phyloP scores from a whole-genome alignment of 371 early-diverging fungal genomes.

The Dichotomocladium elegans region DNA sequence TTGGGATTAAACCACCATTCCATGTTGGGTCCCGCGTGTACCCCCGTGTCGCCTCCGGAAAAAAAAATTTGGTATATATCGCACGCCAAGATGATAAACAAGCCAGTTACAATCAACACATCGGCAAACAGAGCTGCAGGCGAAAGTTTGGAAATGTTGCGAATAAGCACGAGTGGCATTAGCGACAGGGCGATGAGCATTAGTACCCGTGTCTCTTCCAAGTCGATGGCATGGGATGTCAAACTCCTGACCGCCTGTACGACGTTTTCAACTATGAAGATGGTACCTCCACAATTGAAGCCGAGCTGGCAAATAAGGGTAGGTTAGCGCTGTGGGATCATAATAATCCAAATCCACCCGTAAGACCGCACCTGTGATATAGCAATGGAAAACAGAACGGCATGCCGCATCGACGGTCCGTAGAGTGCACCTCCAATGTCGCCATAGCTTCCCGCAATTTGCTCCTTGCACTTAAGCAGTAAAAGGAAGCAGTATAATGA shows the following conservation, averaged over 20 bases:
- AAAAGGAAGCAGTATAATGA: constrained; percentile 69
- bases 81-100: constrained; percentile 36
- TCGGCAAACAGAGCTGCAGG: constrained; percentile 86
- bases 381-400: constrained; percentile 80
- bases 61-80: constrained; percentile 38
- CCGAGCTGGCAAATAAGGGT: too few relatives aligned
- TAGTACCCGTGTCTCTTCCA: constrained; percentile 23
- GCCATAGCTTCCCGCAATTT: constrained; percentile 80
- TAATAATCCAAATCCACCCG: too few relatives aligned
- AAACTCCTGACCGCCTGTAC: constrained; percentile 63
- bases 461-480: constrained; percentile 61
- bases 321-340: too few relatives aligned
- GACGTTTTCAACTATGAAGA: constrained; percentile 80
- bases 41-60: neutral
- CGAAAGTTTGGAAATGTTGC: constrained; percentile 82
- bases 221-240: constrained; percentile 47
- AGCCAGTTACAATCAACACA: constrained; percentile 79
- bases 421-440: constrained; percentile 85
- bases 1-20: constrained; percentile 42
- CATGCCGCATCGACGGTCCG: constrained; percentile 73
- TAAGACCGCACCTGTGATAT: constrained; percentile 74
- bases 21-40: constrained; percentile 32
- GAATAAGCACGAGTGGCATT: constrained; percentile 78
- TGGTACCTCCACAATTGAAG: constrained; percentile 85
- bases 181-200: constrained; percentile 19